These are phyloP conservation scores for Aulographum hederae DNA, from an alignment of 2,329 filamentous ascomycete species.

Conservation along the genomic window DNA sequence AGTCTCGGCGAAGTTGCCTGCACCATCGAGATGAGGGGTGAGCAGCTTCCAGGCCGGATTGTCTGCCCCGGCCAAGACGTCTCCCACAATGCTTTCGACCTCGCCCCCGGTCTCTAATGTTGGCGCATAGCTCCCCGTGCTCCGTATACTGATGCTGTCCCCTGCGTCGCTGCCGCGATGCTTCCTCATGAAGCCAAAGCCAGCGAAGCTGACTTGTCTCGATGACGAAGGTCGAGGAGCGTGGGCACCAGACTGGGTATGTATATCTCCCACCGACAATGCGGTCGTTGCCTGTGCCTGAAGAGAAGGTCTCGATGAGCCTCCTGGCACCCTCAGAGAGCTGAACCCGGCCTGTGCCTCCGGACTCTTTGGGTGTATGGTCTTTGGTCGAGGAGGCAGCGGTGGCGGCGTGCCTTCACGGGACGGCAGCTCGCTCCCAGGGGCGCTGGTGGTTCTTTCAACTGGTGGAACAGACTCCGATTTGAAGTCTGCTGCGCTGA, in stretches of 20 bases:
- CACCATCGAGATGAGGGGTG: constrained; percentile 25
- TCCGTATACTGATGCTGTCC: constrained; percentile 48
- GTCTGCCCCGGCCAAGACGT: constrained; percentile 43
- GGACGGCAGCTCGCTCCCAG: too few relatives aligned
- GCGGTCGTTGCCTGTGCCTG: constrained; percentile 64
- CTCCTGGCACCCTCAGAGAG: constrained; percentile 9
- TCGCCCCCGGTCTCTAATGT: constrained; percentile 48
- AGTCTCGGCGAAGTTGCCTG: constrained; percentile 37
- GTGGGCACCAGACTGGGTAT: constrained; percentile 56
- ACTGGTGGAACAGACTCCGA: too few relatives aligned
- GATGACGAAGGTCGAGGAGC: too few relatives aligned
- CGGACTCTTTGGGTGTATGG: constrained; percentile 10
- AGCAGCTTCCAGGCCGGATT: constrained; percentile 53
- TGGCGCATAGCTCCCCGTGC: constrained; percentile 32
- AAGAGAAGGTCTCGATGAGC: constrained; percentile 20
- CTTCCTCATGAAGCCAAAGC: too few relatives aligned
- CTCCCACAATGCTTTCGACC: constrained; percentile 63
- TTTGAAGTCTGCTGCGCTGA: too few relatives aligned
- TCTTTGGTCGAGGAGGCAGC: constrained; percentile 16
- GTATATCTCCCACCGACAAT: constrained; percentile 62
- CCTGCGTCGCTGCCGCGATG: constrained; percentile 36
- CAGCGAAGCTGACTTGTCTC: constrained; percentile 20
- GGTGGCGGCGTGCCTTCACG: constrained; percentile 17
- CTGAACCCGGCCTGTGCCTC: constrained; percentile 12
- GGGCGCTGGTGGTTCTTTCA: too few relatives aligned